Conservation (phyloP, 164 flowering plant genomes). For the Stephania cephalantha region DNA sequence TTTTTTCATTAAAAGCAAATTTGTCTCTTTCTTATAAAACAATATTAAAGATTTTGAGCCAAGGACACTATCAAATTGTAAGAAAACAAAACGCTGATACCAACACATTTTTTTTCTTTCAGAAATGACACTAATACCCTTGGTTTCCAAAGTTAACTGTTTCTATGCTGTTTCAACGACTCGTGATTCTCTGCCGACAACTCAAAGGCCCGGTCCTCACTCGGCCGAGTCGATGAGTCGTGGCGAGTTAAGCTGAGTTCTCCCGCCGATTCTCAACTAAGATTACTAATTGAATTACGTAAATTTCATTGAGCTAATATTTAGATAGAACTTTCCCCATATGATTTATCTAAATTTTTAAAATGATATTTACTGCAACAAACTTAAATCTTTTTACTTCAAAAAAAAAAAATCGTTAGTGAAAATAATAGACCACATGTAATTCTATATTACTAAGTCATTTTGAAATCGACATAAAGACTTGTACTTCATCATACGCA, state of each 20-base stretch:
- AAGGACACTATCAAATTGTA: background rate
- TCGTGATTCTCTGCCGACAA: background rate
- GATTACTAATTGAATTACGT: background rate
- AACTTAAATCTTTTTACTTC: no score
- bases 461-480: no score
- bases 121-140: background rate
- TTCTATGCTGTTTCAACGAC: background rate
- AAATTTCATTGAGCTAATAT: background rate
- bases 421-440: no score
- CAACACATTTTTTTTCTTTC: background rate
- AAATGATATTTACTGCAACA: no score
- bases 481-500: no score
- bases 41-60: background rate
- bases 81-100: background rate
- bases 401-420: no score
- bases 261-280: background rate
- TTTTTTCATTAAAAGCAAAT: background rate
- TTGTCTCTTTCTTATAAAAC: background rate
- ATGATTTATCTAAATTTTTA: no score
- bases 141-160: background rate
- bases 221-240: background rate
- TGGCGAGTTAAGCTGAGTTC: background rate
- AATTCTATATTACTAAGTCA: no score
- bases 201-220: background rate
- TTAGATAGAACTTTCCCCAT: no score